Evolutionary conservation across 805 yeast species (phyloP).

Genomic region (Saturnispora halmiae): DNA sequence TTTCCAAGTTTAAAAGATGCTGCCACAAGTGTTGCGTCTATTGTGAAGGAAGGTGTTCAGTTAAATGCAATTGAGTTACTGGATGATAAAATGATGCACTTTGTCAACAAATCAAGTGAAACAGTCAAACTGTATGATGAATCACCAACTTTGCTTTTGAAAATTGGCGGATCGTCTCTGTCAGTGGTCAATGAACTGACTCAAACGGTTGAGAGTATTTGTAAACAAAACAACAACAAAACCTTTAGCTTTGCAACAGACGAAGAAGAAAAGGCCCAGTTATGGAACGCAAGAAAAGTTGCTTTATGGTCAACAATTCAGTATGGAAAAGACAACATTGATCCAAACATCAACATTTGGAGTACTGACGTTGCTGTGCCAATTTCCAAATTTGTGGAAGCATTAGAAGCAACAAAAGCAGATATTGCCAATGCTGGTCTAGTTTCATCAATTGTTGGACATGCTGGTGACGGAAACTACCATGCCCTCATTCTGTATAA

Average conservation of each 20-base stretch:
- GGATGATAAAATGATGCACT: slow-evolving; percentile 64
- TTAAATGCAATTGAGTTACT: slow-evolving; percentile 74
- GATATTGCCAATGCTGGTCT: slow-evolving; percentile 55
- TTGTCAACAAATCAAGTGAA: slow-evolving; percentile 55
- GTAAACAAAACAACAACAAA: slow-evolving; percentile 38
- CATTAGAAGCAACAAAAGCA: slow-evolving; percentile 52
- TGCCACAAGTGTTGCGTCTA: slow-evolving; percentile 54
- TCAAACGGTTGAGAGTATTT: slow-evolving; percentile 34
- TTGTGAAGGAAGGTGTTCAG: slow-evolving; percentile 59
- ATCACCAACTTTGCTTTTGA: slow-evolving; percentile 65
- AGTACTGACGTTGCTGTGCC: slow-evolving; percentile 92
- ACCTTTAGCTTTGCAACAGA: slow-evolving; percentile 55
- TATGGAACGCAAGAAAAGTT: slow-evolving; percentile 78
- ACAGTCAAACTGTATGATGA: slow-evolving; percentile 52
- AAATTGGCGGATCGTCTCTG: slow-evolving; percentile 56
- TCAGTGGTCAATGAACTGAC: slow-evolving; percentile 44
- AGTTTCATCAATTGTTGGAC: slow-evolving; percentile 65
- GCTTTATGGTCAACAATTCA: slow-evolving; percentile 65
- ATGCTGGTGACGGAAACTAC: slow-evolving; percentile 88
- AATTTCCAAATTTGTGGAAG: slow-evolving; percentile 53
- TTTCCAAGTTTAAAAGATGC: slow-evolving; percentile 61
- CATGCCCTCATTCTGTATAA: slow-evolving; percentile 61
- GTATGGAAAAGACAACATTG: slow-evolving; percentile 43
- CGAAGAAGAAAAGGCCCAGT: slow-evolving; percentile 57
- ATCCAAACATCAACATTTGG: slow-evolving; percentile 65